Conservation (phyloP, 495 filamentous ascomycete species). For the Staphylotrichum longicolle region DNA sequence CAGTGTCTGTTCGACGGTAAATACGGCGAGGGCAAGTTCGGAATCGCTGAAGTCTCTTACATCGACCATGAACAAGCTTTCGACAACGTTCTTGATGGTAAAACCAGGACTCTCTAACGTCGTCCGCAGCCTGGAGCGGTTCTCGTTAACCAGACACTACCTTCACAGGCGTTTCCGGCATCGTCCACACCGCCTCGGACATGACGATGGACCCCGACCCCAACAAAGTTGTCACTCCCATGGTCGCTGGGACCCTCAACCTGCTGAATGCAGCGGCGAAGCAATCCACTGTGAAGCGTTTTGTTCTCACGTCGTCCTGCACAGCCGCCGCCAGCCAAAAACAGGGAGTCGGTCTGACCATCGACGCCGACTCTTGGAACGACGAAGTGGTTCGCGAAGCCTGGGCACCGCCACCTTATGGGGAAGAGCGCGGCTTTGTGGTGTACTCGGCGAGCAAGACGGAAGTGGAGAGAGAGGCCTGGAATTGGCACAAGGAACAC, state of each 20-base stretch:
- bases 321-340: slow-evolving; percentile 37
- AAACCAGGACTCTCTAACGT: no score
- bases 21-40: slow-evolving; percentile 42
- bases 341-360: slow-evolving; percentile 26
- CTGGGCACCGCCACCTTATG: slow-evolving; percentile 43
- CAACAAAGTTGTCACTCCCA: slow-evolving; percentile 43
- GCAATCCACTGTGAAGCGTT: slow-evolving; percentile 44
- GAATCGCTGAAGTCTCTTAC: slow-evolving; percentile 40
- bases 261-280: slow-evolving; percentile 46
- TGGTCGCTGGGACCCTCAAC: slow-evolving; percentile 40
- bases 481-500: slow-evolving; percentile 51
- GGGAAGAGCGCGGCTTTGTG: slow-evolving; percentile 21
- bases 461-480: slow-evolving; percentile 48
- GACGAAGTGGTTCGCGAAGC: slow-evolving; percentile 42
- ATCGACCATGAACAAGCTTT: slow-evolving; percentile 42
- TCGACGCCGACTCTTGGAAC: slow-evolving; percentile 51
- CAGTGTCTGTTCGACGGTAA: slow-evolving; percentile 39
- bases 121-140: no score
- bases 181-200: slow-evolving; percentile 48
- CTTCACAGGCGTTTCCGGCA: slow-evolving; percentile 32
- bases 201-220: slow-evolving; percentile 41
- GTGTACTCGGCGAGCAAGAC: slow-evolving; percentile 55
- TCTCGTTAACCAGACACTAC: no score
- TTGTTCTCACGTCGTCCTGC: slow-evolving; percentile 56
- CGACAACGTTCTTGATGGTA: slow-evolving; percentile 37